These are phyloP conservation scores for Aspergillus fumigatiaffinis DNA, from an alignment of 2,329 filamentous ascomycete species.

Conservation along the genomic window DNA sequence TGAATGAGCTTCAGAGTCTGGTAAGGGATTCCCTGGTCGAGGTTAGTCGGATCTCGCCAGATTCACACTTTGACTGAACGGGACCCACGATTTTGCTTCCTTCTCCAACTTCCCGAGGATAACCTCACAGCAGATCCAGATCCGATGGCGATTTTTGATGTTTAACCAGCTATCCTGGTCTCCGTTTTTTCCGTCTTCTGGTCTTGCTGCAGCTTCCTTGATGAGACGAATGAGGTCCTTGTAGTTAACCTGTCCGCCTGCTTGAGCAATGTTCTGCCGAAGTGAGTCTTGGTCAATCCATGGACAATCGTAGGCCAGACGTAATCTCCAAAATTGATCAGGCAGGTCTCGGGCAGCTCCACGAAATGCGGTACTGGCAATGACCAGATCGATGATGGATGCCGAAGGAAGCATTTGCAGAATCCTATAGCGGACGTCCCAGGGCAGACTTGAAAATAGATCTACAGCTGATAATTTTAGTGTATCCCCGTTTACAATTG, in stretches of 20 bases:
- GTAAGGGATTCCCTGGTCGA: background rate
- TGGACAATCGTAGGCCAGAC: background rate
- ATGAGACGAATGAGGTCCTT: background rate
- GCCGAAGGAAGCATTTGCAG: constrained; percentile 1
- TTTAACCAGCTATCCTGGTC: background rate
- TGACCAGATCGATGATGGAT: background rate
- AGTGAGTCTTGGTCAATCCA: background rate
- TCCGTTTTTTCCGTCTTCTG: background rate
- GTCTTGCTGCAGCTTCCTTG: background rate
- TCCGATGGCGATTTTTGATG: constrained; percentile 3
- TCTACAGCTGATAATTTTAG: background rate
- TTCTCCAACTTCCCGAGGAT: constrained; percentile 9
- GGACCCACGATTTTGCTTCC: background rate
- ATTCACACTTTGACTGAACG: background rate
- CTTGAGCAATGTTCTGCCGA: background rate
- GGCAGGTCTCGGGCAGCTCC: background rate
- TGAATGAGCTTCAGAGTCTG: background rate
- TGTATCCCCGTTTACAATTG: background rate
- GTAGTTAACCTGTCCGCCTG: background rate
- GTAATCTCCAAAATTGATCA: constrained; percentile 2
- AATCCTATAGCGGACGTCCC: constrained; percentile 1
- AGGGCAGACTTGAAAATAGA: background rate
- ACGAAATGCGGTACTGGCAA: constrained; percentile 1
- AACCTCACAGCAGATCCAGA: constrained; percentile 5
- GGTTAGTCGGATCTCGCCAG: background rate